Base-by-base conservation (phyloP, 257 asterid genomes). In the Nicotiana tomentosiformis region DNA sequence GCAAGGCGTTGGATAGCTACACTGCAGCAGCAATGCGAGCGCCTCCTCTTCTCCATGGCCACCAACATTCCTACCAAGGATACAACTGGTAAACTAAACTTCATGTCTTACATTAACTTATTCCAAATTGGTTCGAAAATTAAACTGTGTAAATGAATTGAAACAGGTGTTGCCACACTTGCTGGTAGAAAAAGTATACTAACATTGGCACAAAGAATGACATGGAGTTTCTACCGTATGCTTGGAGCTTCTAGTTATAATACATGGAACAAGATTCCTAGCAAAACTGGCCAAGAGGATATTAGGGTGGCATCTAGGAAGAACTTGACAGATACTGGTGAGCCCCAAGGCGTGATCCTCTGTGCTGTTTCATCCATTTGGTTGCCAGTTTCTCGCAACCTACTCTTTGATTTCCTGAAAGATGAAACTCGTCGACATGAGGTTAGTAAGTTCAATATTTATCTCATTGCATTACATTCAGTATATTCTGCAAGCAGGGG, bases 1-100 rank as follows among this genome's bases (percentile, higher is more conserved):
- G 99, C 98, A 61, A 93, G 87, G 87, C 99, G 84, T 72, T 96
- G 99, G 99, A 82, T 96, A 61, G 88, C 97, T 7, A 91, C 95
- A 6, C 72, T 96, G 89, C 95, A 92, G 82, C 96, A 87, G 77
- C 96, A 94, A 84, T 93, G 80, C 15, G 80, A 76, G 62, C 80
- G 80, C 26, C 80, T 76, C 16, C 90, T 90, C 58, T 96, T 95
- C 88, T 91, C 83, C 84, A 87, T 92, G 88, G 99, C 98, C 20
- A 93, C 98, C 66, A 93, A 95, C 82, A 92, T 93, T 77, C 99
- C 98, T 17, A 78, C 91, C 14, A 95, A 87, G 85, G 97, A 95
- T 86, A 93, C 97, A 39, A 88, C 77, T 78, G 98, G 98, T 95
- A 90, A 46, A 46, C 10, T 8, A 60, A 83, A 62, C 7, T 61